These are phyloP conservation scores for Coniochaeta pulveracea DNA, from an alignment of 2,329 filamentous ascomycete species.

Conservation along the genomic window DNA sequence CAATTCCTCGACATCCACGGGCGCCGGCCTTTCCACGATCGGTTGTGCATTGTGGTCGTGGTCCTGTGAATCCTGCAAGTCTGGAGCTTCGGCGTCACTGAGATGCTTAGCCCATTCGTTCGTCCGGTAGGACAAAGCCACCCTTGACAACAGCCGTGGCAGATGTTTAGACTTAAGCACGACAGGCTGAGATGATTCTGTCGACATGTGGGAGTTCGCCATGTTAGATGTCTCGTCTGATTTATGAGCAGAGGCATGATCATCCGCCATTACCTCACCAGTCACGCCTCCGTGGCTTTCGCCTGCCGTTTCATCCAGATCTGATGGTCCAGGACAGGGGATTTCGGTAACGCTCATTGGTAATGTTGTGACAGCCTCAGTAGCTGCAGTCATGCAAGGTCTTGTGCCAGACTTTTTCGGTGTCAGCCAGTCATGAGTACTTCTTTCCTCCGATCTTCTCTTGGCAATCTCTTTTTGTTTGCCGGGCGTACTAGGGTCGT, in stretches of 20 bases:
- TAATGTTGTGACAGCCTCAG: too few relatives aligned
- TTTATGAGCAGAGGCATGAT: too few relatives aligned
- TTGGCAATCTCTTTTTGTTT: too few relatives aligned
- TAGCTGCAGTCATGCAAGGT: background rate
- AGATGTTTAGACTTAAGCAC: conserved; percentile 51
- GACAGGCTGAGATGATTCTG: conserved; percentile 23
- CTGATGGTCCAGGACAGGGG: too few relatives aligned
- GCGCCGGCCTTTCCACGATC: conserved; percentile 40
- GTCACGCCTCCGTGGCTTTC: too few relatives aligned
- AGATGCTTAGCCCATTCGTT: conserved; percentile 96
- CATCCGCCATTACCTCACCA: too few relatives aligned
- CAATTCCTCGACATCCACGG: conserved; percentile 53
- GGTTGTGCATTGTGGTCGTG: conserved; percentile 8
- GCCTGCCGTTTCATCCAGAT: too few relatives aligned
- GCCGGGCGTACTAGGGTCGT: too few relatives aligned
- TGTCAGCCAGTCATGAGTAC: conserved; percentile 4
- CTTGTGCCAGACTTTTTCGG: too few relatives aligned
- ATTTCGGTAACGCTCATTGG: too few relatives aligned
- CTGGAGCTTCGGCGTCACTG: conserved; percentile 61
- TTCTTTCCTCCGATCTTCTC: conserved; percentile 5
- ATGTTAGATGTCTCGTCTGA: conserved; percentile 11
- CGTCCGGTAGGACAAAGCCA: conserved; percentile 75
- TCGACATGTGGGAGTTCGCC: conserved; percentile 28
- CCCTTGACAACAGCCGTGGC: conserved; percentile 60
- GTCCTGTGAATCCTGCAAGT: conserved; percentile 47